These are phyloP conservation scores for Botryosphaeria dothidea DNA, from an alignment of 2,329 filamentous ascomycete genomes.

Conservation along the genomic window DNA sequence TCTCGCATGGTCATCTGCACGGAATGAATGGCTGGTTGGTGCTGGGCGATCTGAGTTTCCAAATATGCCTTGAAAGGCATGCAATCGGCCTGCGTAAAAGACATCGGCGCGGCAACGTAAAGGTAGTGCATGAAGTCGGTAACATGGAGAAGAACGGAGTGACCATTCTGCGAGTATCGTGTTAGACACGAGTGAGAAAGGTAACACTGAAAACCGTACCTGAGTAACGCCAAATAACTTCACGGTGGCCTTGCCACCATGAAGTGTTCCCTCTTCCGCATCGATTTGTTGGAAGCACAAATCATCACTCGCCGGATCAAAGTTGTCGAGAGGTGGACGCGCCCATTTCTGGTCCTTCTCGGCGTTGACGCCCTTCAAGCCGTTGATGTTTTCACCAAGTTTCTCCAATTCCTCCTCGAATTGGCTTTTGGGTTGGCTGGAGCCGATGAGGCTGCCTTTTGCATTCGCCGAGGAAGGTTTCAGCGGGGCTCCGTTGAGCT, in stretches of 20 bases:
- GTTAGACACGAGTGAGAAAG: constrained; percentile 37
- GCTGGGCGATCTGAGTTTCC: constrained; percentile 74
- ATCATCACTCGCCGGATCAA: constrained; percentile 64
- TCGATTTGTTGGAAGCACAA: constrained; percentile 97
- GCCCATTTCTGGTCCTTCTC: constrained; percentile 96
- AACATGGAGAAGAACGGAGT: constrained; percentile 93
- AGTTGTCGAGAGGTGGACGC: constrained; percentile 61
- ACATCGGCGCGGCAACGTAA: constrained; percentile 83
- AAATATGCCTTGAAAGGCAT: constrained; percentile 76
- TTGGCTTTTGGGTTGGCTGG: constrained; percentile 80
- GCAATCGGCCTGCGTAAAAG: constrained; percentile 78
- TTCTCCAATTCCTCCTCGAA: constrained; percentile 95
- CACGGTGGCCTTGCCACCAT: constrained; percentile 74
- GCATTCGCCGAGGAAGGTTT: constrained; percentile 64
- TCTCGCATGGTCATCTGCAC: constrained; percentile 82
- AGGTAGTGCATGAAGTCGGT: constrained; percentile 96
- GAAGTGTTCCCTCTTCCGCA: constrained; percentile 81
- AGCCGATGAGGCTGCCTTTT: constrained; percentile 54
- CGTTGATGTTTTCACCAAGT: constrained; percentile 88
- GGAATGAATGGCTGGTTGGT: constrained; percentile 73
- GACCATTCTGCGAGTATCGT: constrained; percentile 57
- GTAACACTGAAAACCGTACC: constrained; percentile 44
- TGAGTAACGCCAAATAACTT: constrained; percentile 94
- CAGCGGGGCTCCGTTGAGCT: constrained; percentile 67
- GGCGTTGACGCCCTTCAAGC: constrained; percentile 79